Evolutionary conservation across 1,139 yeast genomes (phyloP).

Genomic region (Lodderomyces orthopsilosis): DNA sequence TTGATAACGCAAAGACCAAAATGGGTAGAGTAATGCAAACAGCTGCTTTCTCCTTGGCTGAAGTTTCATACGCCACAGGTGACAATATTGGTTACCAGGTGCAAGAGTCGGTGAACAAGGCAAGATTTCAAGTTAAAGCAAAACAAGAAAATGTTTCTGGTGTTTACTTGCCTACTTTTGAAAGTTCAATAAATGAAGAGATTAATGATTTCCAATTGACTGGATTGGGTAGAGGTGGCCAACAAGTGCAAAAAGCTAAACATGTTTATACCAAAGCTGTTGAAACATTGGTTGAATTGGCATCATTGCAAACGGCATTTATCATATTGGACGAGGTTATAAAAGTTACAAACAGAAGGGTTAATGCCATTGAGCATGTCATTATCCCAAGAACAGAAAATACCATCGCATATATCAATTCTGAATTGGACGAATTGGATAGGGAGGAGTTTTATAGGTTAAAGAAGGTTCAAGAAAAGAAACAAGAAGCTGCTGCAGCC

Average conservation of each 20-base stretch:
- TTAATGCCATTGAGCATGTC: slow-evolving; percentile 97
- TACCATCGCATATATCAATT: slow-evolving; percentile 87
- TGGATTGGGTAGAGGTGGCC: slow-evolving; percentile 98
- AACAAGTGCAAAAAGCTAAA: slow-evolving; percentile 94
- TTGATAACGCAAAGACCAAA: slow-evolving; percentile 93
- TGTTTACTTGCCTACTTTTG: slow-evolving; percentile 90
- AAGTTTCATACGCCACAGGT: slow-evolving; percentile 96
- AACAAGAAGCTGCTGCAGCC: slow-evolving; percentile 71
- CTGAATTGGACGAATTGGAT: slow-evolving; percentile 95
- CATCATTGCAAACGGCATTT: slow-evolving; percentile 93
- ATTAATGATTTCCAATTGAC: slow-evolving; percentile 94
- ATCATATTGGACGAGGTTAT: slow-evolving; percentile 95
- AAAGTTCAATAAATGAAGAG: slow-evolving; percentile 74
- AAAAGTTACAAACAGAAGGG: slow-evolving; percentile 96
- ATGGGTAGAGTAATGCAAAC: slow-evolving; percentile 99
- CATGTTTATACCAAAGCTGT: slow-evolving; percentile 91
- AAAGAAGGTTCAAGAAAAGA: slow-evolving; percentile 96
- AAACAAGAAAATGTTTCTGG: slow-evolving; percentile 96
- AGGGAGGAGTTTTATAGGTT: slow-evolving; percentile 96
- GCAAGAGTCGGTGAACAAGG: slow-evolving; percentile 87
- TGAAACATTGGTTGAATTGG: slow-evolving; percentile 91
- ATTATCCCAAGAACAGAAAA: slow-evolving; percentile 97
- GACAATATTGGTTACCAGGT: slow-evolving; percentile 93
- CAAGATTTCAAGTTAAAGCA: slow-evolving; percentile 87
- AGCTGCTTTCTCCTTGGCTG: slow-evolving; percentile 96